Evolutionary conservation across 139 green algal species (phyloP).

Genomic region (Ulvella scutata): DNA sequence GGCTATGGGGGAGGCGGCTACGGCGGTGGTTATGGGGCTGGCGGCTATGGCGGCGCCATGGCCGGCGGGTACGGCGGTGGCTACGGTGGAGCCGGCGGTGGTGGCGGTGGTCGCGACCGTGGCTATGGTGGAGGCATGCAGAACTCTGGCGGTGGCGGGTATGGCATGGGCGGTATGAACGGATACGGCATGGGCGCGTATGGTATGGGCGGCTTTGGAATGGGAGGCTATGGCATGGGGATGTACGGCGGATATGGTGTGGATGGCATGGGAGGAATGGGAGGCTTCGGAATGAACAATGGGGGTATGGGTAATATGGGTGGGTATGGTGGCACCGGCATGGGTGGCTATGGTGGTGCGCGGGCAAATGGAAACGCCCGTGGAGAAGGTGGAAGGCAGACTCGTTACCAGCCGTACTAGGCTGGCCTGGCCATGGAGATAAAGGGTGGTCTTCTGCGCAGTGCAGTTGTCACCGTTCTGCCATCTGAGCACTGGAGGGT

Average conservation of each 20-base stretch:
- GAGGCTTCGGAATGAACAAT: background rate
- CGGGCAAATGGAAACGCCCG: background rate
- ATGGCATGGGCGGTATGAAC: background rate
- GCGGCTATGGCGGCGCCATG: background rate
- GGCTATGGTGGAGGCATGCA: background rate
- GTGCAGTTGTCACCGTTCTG: too few relatives aligned
- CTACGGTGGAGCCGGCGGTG: background rate
- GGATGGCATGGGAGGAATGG: background rate
- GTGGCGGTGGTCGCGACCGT: background rate
- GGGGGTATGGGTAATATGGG: background rate
- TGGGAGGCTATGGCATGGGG: background rate
- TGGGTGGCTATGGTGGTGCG: background rate
- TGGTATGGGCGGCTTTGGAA: background rate
- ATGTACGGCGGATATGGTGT: background rate
- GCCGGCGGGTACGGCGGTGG: background rate
- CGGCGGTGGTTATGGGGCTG: background rate
- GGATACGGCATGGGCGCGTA: background rate
- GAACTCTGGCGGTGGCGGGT: background rate
- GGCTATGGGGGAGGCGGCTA: background rate
- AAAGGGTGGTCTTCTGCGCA: too few relatives aligned
- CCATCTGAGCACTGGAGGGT: too few relatives aligned
- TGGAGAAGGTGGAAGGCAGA: background rate
- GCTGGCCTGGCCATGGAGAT: too few relatives aligned
- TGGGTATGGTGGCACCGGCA: background rate
- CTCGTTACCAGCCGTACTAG: background rate